These are phyloP conservation scores for Amanita jacksonii DNA, from an alignment of 768 basidiomycete genomes.

Conservation along the genomic window DNA sequence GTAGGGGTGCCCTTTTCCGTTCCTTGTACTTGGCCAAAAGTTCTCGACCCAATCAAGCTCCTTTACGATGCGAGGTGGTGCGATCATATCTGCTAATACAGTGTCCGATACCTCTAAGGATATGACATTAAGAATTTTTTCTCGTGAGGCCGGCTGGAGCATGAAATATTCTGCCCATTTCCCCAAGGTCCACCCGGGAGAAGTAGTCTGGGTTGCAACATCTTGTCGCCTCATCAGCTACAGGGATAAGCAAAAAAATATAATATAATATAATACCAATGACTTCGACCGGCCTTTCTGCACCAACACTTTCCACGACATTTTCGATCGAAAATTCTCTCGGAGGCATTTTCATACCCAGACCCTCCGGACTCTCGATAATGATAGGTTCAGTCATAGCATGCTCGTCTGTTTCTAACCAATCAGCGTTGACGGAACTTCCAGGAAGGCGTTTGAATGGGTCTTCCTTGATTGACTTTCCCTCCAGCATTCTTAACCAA, in stretches of 20 bases:
- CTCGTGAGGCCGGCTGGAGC: conserved; percentile 53
- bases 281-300: conserved; percentile 76
- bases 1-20: conserved; percentile 62
- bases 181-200: conserved; percentile 81
- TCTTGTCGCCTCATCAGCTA: conserved; percentile 33
- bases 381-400: conserved; percentile 82
- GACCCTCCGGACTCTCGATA: conserved; percentile 64
- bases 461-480: conserved; percentile 52
- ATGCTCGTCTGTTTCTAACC: conserved; percentile 62
- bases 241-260: conserved; percentile 6
- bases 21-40: conserved; percentile 80
- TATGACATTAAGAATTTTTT: conserved; percentile 93
- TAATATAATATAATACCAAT: too few species aligned
- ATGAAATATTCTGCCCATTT: conserved; percentile 89
- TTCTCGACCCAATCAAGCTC: conserved; percentile 97
- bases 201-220: conserved; percentile 79
- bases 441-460: conserved; percentile 63
- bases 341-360: conserved; percentile 88
- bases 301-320: conserved; percentile 73
- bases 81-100: conserved; percentile 63
- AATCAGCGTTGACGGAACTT: conserved; percentile 54
- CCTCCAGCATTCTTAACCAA: conserved; percentile 63
- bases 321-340: conserved; percentile 64
- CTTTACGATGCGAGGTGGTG: conserved; percentile 75
- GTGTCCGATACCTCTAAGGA: conserved; percentile 91